Evolutionary conservation across 768 basidiomycete genomes (phyloP), one percentile per base, ranked within the genome.

Genomic region (Pleurotus sapidus): DNA sequence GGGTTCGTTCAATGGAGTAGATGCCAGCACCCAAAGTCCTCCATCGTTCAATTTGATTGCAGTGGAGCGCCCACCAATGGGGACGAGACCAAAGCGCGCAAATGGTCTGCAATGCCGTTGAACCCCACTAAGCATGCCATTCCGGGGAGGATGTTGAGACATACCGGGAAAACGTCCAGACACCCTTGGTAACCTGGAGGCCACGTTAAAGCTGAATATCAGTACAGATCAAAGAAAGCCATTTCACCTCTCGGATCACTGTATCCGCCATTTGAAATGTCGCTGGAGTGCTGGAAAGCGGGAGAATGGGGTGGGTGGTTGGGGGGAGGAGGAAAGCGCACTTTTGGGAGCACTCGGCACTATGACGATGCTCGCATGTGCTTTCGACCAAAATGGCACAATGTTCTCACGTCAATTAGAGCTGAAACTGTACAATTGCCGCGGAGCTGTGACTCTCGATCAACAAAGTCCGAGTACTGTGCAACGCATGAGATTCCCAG

Each of bases 1-100:
- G 24, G 84, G 83, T 2, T 74, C 72, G 38, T 83, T 81, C 54
- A 91, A 72, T 0, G 89, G 88, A 6, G 88, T 88, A 1, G 91
- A 93, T 0, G 90, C 92, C n/a, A 93, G 74, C 11, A 94, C 77
- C 84, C 91, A 95, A 24, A 95, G 84, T 11, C 82, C 85, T 38
- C 87, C 85, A 49, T 81, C 78, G 39, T 71, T 70, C 20, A 95
- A 76, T 69, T 79, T 83, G 63, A 95, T 76, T 0, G 92, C 94
- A 0, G 93, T 95, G 5, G 91, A 87, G 46, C 94, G 77, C 17
- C 93, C 92, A 1, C 94, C 94, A 25, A 94, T 73, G 3, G 91
- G 90, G 14, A 92, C 63, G 24, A 91, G 6, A 7, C 84, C 83
- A 58, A 80, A 83, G 43, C 91, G 81, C 11, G 80, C 66, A 65